These are phyloP conservation scores for Falciphora oryzae DNA, from an alignment of 2,329 filamentous ascomycete species.

Conservation along the genomic window DNA sequence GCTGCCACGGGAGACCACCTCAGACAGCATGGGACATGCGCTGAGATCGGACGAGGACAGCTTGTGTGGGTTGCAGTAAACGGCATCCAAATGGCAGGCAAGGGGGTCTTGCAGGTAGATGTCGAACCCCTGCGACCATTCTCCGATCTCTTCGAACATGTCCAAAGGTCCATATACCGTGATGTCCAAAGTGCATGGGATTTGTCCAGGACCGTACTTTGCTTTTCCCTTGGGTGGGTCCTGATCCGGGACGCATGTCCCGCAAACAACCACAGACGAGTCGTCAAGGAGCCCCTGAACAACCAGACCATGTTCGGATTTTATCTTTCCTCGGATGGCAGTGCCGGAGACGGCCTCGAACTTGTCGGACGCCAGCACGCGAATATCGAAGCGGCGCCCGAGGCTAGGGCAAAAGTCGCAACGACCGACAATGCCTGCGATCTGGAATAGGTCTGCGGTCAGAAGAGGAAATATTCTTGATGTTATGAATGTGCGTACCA, in stretches of 20 bases:
- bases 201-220: background rate
- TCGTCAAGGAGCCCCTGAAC: constrained; percentile 12
- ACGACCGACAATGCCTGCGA: background rate
- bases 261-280: constrained; percentile 1
- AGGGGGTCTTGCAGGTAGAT: constrained; percentile 30
- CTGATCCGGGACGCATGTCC: constrained; percentile 6
- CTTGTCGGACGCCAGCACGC: background rate
- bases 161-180: constrained; percentile 25
- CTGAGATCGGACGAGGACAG: constrained; percentile 14
- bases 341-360: background rate
- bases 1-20: background rate
- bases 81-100: constrained; percentile 20
- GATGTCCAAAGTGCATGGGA: constrained; percentile 17
- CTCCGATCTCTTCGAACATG: constrained; percentile 23
- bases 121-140: constrained; percentile 25
- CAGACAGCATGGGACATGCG: constrained; percentile 3
- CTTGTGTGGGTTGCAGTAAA: constrained; percentile 31
- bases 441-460: background rate
- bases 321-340: constrained; percentile 7
- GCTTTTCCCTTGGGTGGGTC: background rate
- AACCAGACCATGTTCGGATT: constrained; percentile 3
- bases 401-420: background rate
- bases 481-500: constrained; percentile 1
- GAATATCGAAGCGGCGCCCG: background rate
- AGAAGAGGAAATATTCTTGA: background rate